phyloP scores from a whole-genome alignment of 768 basidiomycete genomes.

The Multifurca ochricompacta region DNA sequence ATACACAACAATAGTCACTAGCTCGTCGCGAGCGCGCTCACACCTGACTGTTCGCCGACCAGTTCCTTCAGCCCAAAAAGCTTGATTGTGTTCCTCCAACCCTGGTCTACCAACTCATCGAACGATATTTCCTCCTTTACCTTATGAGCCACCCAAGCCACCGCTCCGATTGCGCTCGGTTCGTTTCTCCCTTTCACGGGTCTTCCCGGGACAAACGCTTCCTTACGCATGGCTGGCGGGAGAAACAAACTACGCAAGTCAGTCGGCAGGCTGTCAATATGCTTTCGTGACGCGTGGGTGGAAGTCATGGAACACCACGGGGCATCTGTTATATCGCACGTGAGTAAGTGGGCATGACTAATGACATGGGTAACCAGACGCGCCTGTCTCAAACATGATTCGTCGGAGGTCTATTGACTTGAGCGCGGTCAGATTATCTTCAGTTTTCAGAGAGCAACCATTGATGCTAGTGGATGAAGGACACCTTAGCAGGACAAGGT shows the following conservation, averaged over 20 bases:
- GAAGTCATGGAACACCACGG: slow-evolving; percentile 69
- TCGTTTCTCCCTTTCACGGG: slow-evolving; percentile 76
- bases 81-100: slow-evolving; percentile 55
- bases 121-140: slow-evolving; percentile 40
- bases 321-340: slow-evolving; percentile 38
- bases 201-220: slow-evolving; percentile 49
- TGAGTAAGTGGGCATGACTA: not conserved
- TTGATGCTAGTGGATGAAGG: slow-evolving; percentile 41
- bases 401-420: slow-evolving; percentile 49
- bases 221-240: slow-evolving; percentile 44
- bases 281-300: slow-evolving; percentile 51
- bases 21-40: not conserved
- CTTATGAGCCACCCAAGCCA: slow-evolving; percentile 63
- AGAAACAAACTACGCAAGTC: slow-evolving; percentile 42
- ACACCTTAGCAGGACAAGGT: not conserved
- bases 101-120: slow-evolving; percentile 47
- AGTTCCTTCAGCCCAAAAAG: slow-evolving; percentile 41
- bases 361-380: not conserved
- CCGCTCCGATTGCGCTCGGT: slow-evolving; percentile 53
- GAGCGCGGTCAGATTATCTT: slow-evolving; percentile 49
- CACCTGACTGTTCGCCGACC: not conserved
- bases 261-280: slow-evolving; percentile 42
- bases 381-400: slow-evolving; percentile 72
- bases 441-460: slow-evolving; percentile 71
- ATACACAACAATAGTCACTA: not conserved